These are phyloP conservation scores for Solanum corneliomulleri DNA, from an alignment of 257 asterid genomes.

Conservation along the genomic window DNA sequence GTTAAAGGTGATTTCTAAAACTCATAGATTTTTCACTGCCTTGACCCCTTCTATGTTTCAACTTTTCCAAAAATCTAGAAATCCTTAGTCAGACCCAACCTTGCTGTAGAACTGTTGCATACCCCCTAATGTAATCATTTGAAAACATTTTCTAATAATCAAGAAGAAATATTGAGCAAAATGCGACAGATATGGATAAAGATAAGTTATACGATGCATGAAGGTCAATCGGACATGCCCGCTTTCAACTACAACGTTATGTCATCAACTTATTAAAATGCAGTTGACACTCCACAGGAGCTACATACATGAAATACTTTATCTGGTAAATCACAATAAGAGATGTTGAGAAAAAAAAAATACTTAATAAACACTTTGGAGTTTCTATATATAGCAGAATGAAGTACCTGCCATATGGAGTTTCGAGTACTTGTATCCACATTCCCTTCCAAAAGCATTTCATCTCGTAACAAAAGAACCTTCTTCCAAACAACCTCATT, in stretches of 20 bases:
- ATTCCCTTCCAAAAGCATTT: slow-evolving; percentile 32
- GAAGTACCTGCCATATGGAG: slow-evolving; percentile 37
- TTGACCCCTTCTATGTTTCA: background rate
- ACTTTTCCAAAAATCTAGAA: background rate
- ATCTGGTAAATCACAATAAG: background rate
- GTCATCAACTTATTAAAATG: background rate
- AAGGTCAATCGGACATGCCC: background rate
- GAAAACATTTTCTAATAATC: background rate
- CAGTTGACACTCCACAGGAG: background rate
- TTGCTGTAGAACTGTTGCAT: background rate
- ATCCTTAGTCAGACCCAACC: background rate
- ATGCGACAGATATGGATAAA: background rate
- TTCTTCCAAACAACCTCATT: slow-evolving; percentile 58
- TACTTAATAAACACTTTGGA: background rate
- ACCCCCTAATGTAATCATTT: background rate
- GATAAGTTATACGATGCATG: background rate
- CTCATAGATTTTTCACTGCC: background rate
- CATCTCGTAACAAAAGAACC: slow-evolving; percentile 49
- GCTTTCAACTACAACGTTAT: background rate
- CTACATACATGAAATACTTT: background rate
- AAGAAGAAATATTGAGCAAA: background rate
- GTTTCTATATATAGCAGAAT: background rate
- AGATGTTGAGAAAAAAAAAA: background rate
- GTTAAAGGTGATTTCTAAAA: background rate
- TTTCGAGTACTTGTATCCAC: slow-evolving; percentile 30